Conservation (phyloP, 1,139 yeast species). For the Scheffersomyces lignicola region DNA sequence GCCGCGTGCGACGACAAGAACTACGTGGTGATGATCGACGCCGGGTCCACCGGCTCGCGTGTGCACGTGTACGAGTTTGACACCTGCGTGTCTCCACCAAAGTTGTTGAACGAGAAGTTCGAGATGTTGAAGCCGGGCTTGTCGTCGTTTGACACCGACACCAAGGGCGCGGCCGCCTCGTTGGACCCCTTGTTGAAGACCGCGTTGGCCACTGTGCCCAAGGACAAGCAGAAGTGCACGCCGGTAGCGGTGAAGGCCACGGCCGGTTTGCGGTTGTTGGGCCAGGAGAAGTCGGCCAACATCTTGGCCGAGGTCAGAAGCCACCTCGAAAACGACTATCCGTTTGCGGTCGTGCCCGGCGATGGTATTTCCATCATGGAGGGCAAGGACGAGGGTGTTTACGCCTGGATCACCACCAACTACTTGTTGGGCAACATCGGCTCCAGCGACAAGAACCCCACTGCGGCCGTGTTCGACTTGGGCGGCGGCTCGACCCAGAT, state of each 20-base stretch:
- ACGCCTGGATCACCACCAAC: slow-evolving; percentile 97
- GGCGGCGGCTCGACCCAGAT: slow-evolving; percentile 99
- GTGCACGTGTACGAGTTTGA: slow-evolving; percentile 91
- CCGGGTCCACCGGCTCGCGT: slow-evolving; percentile 96
- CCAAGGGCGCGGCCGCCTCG: slow-evolving; percentile 82
- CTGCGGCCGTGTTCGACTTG: slow-evolving; percentile 95
- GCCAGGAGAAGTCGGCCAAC: slow-evolving; percentile 66
- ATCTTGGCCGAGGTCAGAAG: slow-evolving; percentile 74
- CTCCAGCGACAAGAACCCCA: slow-evolving; percentile 62
- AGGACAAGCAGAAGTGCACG: slow-evolving; percentile 69
- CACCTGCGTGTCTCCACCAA: slow-evolving; percentile 81
- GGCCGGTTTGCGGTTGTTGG: slow-evolving; percentile 90
- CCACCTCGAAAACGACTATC: slow-evolving; percentile 76
- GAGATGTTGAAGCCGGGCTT: slow-evolving; percentile 92
- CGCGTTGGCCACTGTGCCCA: slow-evolving; percentile 79
- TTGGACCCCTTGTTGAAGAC: slow-evolving; percentile 74
- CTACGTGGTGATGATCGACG: slow-evolving; percentile 87
- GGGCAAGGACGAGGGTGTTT: slow-evolving; percentile 97
- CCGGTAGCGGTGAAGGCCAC: slow-evolving; percentile 98
- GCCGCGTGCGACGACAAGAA: slow-evolving; percentile 31
- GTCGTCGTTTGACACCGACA: slow-evolving; percentile 78
- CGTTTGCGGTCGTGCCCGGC: slow-evolving; percentile 84
- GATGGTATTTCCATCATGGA: slow-evolving; percentile 92
- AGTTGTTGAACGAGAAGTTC: slow-evolving; percentile 73
- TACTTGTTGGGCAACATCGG: slow-evolving; percentile 92